Percentiles rank a stretch among this genome's conserved stretches.
Conservation (phyloP, 768 basidiomycete genomes). For the Hydnum rufescens region DNA sequence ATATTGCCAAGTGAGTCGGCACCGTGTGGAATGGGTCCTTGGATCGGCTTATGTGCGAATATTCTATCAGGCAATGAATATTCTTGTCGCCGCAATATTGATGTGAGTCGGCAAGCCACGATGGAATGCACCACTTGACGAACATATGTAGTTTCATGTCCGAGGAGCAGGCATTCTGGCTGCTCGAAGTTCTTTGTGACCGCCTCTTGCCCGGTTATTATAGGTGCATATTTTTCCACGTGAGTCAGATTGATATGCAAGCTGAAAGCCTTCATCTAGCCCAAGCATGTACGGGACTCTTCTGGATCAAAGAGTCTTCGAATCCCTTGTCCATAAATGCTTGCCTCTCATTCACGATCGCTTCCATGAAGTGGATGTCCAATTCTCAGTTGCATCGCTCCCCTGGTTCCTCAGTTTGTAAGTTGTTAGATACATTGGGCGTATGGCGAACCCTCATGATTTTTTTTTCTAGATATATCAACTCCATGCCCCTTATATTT, state of each 20-base stretch:
- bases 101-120: slow-evolving; percentile 32
- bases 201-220: slow-evolving; percentile 95
- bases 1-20: slow-evolving; percentile 62
- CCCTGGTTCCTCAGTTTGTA: slow-evolving; percentile 97
- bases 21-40: background rate
- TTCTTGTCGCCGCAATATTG: slow-evolving; percentile 83
- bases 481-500: slow-evolving; percentile 93
- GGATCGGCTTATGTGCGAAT: slow-evolving; percentile 2
- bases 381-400: slow-evolving; percentile 86
- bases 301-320: slow-evolving; percentile 96
- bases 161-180: slow-evolving; percentile 97
- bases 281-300: slow-evolving; percentile 98
- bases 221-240: slow-evolving; percentile 31
- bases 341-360: slow-evolving; percentile 89
- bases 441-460: slow-evolving; percentile 3
- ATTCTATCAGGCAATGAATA: slow-evolving; percentile 71
- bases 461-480: slow-evolving; percentile 45
- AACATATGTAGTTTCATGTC: slow-evolving; percentile 70
- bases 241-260: slow-evolving; percentile 3
- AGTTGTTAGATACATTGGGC: slow-evolving; percentile 23
- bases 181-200: slow-evolving; percentile 85
- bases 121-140: background rate
- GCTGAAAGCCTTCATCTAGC: slow-evolving; percentile 22
- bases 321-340: slow-evolving; percentile 74
- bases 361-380: slow-evolving; percentile 79